Evolutionary conservation across 257 asterid genomes (phyloP), one percentile per base, ranked within the genome.

Genomic region (Solanum dulcamara): DNA sequence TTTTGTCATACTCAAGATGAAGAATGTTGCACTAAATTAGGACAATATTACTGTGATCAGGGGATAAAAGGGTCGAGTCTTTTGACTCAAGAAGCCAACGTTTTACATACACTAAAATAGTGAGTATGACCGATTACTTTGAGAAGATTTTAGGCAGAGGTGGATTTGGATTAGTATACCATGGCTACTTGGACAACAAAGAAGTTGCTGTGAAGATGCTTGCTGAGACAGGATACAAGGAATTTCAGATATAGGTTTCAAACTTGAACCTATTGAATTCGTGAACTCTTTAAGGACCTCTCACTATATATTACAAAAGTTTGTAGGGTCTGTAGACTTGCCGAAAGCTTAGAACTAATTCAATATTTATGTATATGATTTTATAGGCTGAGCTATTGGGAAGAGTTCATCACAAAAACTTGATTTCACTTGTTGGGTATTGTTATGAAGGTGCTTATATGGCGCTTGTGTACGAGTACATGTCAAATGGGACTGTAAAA

Each of bases 181-280:
- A 35, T 37, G 91, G 95, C 5, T 5, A 20, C 7, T 77, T 80
- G 51, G 83, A 55, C 62, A 86, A 83, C 53, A 85, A 66, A 33
- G 46, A 86, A 83, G 95, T 92, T 67, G 92, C 94, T n/a, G 88
- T 92, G 72, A 90, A 91, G 89, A 38, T 91, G 14, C 90, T 88
- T 50, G 82, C 87, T 72, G 38, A 57, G 70, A 48, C 91, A 30
- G 87, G 90, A 10, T 67, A 62, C 71, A 55, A 53, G 32, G 90
- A 89, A 72, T 85, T 90, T 85, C 86, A 68, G 42, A 50, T 83
- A 32, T 93, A 90, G 93, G 91, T 92, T 53, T 15, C 7, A 17
- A 70, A 38, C 37, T 60, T 66, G 66, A 7, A 38, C 18, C 60
- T 30, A 8, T 75, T 70, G 40, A 22, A 42, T 20, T 48, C 18